These are phyloP conservation scores for Samsoniella hepiali DNA, from an alignment of 2,329 filamentous ascomycete species.

Conservation along the genomic window DNA sequence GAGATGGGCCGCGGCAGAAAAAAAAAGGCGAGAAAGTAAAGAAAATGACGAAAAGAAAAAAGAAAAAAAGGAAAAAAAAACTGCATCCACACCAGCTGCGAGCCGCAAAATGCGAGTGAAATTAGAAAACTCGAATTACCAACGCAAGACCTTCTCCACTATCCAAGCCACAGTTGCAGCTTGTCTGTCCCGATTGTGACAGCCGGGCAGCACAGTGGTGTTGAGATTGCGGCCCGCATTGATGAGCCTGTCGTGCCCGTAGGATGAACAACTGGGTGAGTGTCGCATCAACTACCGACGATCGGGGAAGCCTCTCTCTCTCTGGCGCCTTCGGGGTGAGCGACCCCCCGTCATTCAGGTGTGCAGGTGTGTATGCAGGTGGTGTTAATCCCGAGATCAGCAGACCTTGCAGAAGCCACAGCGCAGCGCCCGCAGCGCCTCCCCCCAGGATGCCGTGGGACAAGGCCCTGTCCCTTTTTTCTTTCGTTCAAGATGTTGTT, in stretches of 20 bases:
- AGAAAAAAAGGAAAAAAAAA: neutral
- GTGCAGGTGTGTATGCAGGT: constrained; percentile 11
- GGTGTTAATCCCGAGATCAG: constrained; percentile 20
- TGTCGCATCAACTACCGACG: constrained; percentile 12
- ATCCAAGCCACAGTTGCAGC: constrained; percentile 15
- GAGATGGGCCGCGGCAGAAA: neutral
- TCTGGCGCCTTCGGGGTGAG: neutral
- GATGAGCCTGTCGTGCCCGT: neutral
- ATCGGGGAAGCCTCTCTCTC: neutral
- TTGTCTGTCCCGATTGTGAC: constrained; percentile 14
- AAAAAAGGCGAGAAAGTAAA: neutral
- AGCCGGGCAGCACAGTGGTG: neutral
- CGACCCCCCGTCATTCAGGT: constrained; percentile 1
- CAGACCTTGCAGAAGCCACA: constrained; percentile 17
- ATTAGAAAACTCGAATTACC: constrained; percentile 14
- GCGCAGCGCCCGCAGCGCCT: constrained; percentile 10
- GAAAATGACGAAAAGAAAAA: neutral
- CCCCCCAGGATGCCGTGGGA: constrained; percentile 1
- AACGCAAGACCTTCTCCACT: constrained; percentile 9
- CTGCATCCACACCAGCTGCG: neutral
- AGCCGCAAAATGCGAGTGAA: constrained; percentile 8
- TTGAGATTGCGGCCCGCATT: constrained; percentile 18
- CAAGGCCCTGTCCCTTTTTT: neutral
- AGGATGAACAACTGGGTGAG: neutral
- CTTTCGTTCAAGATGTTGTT: neutral